Percentiles rank a stretch among this genome's conserved stretches.
Conservation (phyloP, 371 early-diverging fungal species). For the Mortierella sp. region DNA sequence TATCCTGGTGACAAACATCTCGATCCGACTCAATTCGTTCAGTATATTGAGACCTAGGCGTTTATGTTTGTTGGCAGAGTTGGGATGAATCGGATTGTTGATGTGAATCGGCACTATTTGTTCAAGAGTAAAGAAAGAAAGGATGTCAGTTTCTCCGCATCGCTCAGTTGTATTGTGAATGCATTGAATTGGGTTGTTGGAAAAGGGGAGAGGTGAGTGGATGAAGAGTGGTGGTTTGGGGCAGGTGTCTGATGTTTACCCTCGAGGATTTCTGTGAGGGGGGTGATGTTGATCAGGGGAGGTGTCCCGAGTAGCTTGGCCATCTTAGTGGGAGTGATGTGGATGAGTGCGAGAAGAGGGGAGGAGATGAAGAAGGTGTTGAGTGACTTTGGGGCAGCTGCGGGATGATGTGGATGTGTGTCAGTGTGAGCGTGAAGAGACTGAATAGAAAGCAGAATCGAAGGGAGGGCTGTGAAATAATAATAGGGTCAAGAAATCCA, state of each 20-base stretch:
- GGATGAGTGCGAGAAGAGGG: not conserved
- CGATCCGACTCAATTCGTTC: constrained; percentile 53
- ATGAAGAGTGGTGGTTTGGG: not conserved
- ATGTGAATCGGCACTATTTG: constrained; percentile 52
- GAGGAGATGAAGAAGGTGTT: not conserved
- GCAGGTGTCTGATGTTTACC: constrained; percentile 21
- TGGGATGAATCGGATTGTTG: constrained; percentile 53
- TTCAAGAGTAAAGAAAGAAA: not conserved
- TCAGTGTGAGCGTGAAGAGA: not conserved
- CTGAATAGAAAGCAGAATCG: not conserved
- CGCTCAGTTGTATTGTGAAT: not conserved
- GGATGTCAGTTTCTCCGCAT: too few relatives aligned
- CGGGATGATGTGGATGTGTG: not conserved
- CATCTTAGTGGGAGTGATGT: constrained; percentile 10
- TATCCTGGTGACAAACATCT: constrained; percentile 51
- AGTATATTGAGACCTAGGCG: constrained; percentile 52
- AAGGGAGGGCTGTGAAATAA: not conserved
- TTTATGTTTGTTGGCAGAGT: constrained; percentile 57
- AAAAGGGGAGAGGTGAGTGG: not conserved
- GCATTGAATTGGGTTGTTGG: not conserved
- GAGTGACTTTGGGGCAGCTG: not conserved
- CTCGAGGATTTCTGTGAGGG: constrained; percentile 45
- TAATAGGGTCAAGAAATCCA: too few relatives aligned
- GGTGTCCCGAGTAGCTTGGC: constrained; percentile 36
- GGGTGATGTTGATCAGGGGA: constrained; percentile 49